phyloP scores from a whole-genome alignment of 495 filamentous ascomycete species.

The Neurospora terricola region DNA sequence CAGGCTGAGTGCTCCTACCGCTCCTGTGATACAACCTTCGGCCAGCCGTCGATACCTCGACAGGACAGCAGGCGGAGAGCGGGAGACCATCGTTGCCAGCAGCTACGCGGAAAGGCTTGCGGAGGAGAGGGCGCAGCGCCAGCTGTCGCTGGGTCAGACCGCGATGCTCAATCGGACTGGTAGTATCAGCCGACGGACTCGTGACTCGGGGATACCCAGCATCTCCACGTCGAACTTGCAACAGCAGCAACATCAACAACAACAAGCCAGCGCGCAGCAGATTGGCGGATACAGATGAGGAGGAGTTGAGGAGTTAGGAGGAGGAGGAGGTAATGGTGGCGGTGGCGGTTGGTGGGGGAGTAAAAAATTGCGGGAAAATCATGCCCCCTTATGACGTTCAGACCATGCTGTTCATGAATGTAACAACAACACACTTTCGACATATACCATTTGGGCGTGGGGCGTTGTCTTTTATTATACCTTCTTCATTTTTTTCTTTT shows the following conservation, averaged over 20 bases:
- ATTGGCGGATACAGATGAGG: background rate
- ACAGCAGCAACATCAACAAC: background rate
- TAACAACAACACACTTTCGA: slow-evolving; percentile 9
- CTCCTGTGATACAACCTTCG: slow-evolving; percentile 13
- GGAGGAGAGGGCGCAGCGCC: slow-evolving; percentile 33
- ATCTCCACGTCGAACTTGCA: background rate
- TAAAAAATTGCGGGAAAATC: slow-evolving; percentile 16
- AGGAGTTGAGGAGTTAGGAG: background rate
- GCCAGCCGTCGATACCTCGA: slow-evolving; percentile 39
- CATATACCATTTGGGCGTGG: background rate
- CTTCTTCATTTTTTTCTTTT: background rate
- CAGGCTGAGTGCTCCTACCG: slow-evolving; percentile 19
- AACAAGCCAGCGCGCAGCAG: background rate
- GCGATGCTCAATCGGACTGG: slow-evolving; percentile 31
- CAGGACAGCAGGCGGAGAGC: slow-evolving; percentile 25
- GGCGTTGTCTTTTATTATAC: background rate
- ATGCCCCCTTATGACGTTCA: slow-evolving; percentile 12
- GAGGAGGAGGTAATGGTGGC: background rate
- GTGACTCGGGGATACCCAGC: slow-evolving; percentile 27
- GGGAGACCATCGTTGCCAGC: slow-evolving; percentile 19
- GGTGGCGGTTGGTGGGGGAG: background rate
- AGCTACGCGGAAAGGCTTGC: slow-evolving; percentile 25
- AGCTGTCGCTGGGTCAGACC: slow-evolving; percentile 29
- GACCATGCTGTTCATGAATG: slow-evolving; percentile 12
- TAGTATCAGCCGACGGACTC: slow-evolving; percentile 31